Base-by-base conservation (phyloP, 225 moss, liverwort and hornwort genomes). In the Pseudisothecium myosuroides region DNA sequence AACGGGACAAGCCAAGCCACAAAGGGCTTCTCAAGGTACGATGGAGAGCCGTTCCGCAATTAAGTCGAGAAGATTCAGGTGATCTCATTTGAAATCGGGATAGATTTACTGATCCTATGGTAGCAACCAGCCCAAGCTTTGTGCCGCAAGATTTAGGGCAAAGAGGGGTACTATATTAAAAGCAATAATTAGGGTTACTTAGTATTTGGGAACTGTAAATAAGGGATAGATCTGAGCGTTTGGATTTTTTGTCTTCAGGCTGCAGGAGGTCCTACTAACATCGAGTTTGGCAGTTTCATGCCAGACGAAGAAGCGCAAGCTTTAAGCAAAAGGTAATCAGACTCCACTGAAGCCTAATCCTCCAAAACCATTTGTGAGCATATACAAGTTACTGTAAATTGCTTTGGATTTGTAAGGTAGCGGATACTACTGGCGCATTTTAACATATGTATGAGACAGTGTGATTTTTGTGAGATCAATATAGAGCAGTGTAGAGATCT, bases 221-320 rank as follows among this genome's bases (percentile, higher is more conserved):
- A 59, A 29, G 69, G 39, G 10, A 55, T n/a, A 61, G 61, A 52
- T 88, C 63, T 64, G 65, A 75, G 36, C 54, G 14, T 58, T 58
- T 1, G 21, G 50, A 20, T 8, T 0, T 39, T 22, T 22, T 60
- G 54, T 80, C 71, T 81, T n/a, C 88, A 92, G 87, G 88, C 90
- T 90, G 88, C 88, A 58, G 91, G 93, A 67, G 93, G 93, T 72
- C 81, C 66, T 16, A 90, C 90, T 32, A 88, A 69, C 71, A 93
- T 91, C 82, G 81, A 76, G 64, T 90, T 92, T 47, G 91, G 93
- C n/a, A 88, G 87, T n/a, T 92, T 67, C 72, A 77, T 90, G 82
- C 85, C 87, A 54, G 77, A 81, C 10, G 87, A 82, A 65, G 90
- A 89, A 88, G 87, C 66, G 37, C 79, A 88, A 64, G 88, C 90